These are phyloP conservation scores for Thermomucor indicae-seudaticae DNA, from an alignment of 371 early-diverging fungal genomes.

Conservation along the genomic window DNA sequence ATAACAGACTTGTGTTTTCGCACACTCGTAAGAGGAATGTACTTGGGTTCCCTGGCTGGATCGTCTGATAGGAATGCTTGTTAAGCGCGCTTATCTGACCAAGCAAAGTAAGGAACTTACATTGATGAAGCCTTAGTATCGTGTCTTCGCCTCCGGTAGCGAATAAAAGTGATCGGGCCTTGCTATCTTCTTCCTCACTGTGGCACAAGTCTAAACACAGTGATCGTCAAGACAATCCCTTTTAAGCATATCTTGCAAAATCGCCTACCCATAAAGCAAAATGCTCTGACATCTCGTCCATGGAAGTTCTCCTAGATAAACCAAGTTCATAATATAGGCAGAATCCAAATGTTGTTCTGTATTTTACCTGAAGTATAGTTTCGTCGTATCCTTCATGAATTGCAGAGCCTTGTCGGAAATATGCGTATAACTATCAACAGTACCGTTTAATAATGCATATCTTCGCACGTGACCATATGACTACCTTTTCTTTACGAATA, in stretches of 20 bases:
- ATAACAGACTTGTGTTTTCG: constrained; percentile 51
- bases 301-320: constrained; percentile 41
- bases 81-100: not conserved
- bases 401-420: constrained; percentile 39
- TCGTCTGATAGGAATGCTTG: constrained; percentile 14
- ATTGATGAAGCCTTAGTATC: constrained; percentile 42
- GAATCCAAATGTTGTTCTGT: not conserved
- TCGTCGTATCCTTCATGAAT: constrained; percentile 42
- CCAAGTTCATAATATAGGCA: not conserved
- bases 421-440: constrained; percentile 33
- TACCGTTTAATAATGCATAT: not conserved
- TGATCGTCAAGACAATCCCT: constrained; percentile 22
- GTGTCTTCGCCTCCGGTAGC: constrained; percentile 54
- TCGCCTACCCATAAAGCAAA: constrained; percentile 29
- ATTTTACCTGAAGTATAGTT: constrained; percentile 39
- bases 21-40: constrained; percentile 29
- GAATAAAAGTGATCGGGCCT: constrained; percentile 24
- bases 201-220: constrained; percentile 20
- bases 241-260: too few species aligned
- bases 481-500: constrained; percentile 48
- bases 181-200: constrained; percentile 17
- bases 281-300: constrained; percentile 55
- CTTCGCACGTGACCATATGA: too few species aligned
- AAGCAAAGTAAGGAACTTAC: constrained; percentile 2
- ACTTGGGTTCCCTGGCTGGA: constrained; percentile 14